Conservation (phyloP, 1,284 basidiomycete genomes). For the Fistulinella staudtii region DNA sequence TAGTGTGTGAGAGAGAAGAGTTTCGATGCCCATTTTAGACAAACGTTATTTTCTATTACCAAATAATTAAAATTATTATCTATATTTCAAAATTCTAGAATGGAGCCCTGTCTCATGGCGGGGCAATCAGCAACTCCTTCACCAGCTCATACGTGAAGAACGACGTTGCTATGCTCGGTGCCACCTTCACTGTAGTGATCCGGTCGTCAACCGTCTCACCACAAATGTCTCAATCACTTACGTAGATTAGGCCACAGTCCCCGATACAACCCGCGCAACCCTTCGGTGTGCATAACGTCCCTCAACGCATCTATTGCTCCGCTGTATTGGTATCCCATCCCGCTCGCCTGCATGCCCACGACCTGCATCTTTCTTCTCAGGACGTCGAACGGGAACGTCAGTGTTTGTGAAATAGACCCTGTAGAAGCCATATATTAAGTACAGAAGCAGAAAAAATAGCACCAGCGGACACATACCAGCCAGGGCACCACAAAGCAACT, state of each 20-base stretch:
- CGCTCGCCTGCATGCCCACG: constrained; percentile 71
- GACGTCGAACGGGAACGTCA: constrained; percentile 97
- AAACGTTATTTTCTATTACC: constrained; percentile 11
- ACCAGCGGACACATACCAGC: constrained; percentile 48
- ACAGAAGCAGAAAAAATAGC: not conserved
- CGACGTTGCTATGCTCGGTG: constrained; percentile 87
- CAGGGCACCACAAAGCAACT: constrained; percentile 72
- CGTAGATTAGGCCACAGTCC: constrained; percentile 91
- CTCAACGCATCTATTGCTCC: constrained; percentile 76
- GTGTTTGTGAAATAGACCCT: constrained; percentile 85
- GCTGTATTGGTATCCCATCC: constrained; percentile 63
- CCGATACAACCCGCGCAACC: constrained; percentile 73
- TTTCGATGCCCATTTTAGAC: not conserved
- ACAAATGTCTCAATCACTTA: constrained; percentile 41
- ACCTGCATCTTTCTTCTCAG: constrained; percentile 95
- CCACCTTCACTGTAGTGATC: constrained; percentile 73
- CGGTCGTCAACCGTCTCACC: constrained; percentile 7
- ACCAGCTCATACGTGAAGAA: constrained; percentile 79
- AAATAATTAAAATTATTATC: constrained; percentile 8
- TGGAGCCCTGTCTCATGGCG: constrained; percentile 4
- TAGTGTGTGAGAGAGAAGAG: not conserved
- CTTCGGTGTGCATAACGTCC: constrained; percentile 72
- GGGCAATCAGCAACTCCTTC: constrained; percentile 29
- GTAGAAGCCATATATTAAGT: constrained; percentile 11
- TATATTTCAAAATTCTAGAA: constrained; percentile 1